phyloP scores from a whole-genome alignment of 225 moss, liverwort and hornwort species.

The Bryoerythrophyllum caledonicum region DNA sequence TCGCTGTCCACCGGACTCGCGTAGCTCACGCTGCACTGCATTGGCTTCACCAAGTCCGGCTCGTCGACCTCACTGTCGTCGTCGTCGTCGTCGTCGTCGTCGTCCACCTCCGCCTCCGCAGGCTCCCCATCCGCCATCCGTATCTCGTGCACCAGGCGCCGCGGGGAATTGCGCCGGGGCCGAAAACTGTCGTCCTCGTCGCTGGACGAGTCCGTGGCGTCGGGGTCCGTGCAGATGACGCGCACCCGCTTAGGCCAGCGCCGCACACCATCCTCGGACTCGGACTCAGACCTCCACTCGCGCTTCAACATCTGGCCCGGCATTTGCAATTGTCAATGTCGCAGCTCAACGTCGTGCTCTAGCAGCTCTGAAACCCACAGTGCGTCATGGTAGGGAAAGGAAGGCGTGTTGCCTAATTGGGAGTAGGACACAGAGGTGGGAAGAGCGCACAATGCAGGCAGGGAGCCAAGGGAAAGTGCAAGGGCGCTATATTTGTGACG shows the following conservation, averaged over 20 bases:
- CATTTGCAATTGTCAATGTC: neutral
- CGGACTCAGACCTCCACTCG: neutral
- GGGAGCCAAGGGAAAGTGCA: neutral
- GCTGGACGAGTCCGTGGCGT: slow-evolving; percentile 40
- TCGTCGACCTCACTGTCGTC: slow-evolving; percentile 56
- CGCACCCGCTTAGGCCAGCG: slow-evolving; percentile 36
- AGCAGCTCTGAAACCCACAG: too few species aligned
- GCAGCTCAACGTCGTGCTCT: too few species aligned
- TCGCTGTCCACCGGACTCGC: slow-evolving; percentile 33
- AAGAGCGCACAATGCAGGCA: neutral
- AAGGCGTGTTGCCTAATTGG: too few species aligned
- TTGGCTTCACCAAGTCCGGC: slow-evolving; percentile 39
- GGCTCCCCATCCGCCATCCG: neutral
- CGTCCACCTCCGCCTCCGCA: neutral
- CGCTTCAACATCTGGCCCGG: slow-evolving; percentile 29
- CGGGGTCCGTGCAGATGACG: slow-evolving; percentile 39
- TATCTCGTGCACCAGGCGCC: slow-evolving; percentile 32
- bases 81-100: slow-evolving; percentile 1
- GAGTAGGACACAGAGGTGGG: neutral
- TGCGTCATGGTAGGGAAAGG: too few species aligned
- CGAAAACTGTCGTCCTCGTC: slow-evolving; percentile 26
- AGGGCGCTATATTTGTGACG: slow-evolving; percentile 4
- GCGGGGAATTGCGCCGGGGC: neutral
- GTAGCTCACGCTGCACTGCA: slow-evolving; percentile 50
- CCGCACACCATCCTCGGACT: too few species aligned